Base-by-base conservation (phyloP, 2,329 filamentous ascomycete genomes). In the Botrytis cinerea region DNA sequence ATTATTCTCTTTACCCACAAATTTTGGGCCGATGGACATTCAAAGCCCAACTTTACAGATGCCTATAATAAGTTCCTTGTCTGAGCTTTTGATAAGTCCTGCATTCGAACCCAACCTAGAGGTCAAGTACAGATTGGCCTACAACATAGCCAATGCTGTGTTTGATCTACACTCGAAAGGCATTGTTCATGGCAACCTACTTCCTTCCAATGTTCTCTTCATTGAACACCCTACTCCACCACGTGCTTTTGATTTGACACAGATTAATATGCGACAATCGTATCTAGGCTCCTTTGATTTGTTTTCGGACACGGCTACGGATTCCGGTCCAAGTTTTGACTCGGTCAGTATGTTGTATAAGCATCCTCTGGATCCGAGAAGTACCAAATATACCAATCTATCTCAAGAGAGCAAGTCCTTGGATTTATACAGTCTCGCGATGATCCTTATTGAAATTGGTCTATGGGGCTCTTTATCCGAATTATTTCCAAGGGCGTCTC, bases 251-350 rank as follows among this genome's bases (percentile, higher is more conserved):
- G 78, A 81, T 67, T 59, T 78, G 25, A 75, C 71, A 46, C 75
- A 78, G 74, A 84, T 90, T 25, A 90, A 93, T 73, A 86, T 94
- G 67, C 86, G 92, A 35, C 86, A 89, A 14, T 92, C 92, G 2
- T 86, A 93, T 5, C 83, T 94, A 61, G 91, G 91, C 1, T 91
- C 91, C 0, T 95, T 93, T 77, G 92, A 95, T 76, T 82, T 94
- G 4, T 95, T 95, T 79, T 89, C 80, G 45, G 79, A 80, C 71
- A 80, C 78, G 45, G 86, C 78, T 9, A 87, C 75, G 66, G 79
- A 79, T 59, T 75, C 75, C 20, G 76, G 79, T 22, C 71, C 76
- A 61, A 63, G 67, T 20, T 43, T 75, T 16, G 74, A 76, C 67
- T 70, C 73, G 25, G 70, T 73, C 5, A 75, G 70, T 9, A 71